phyloP scores from a whole-genome alignment of 768 basidiomycete species.

The Hericium coralloides region DNA sequence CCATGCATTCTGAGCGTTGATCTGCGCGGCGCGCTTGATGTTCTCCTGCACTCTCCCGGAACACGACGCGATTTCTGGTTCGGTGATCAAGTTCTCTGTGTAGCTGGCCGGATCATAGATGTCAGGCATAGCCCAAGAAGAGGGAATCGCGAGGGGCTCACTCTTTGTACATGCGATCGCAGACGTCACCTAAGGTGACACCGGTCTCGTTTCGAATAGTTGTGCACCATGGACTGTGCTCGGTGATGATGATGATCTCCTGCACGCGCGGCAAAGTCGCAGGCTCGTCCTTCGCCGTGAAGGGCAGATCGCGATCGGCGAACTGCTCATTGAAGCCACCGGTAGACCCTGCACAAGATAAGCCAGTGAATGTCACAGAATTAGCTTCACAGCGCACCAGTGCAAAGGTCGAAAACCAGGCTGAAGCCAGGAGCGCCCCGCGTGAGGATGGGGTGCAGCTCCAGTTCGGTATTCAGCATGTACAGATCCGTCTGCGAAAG shows the following conservation, averaged over 20 bases:
- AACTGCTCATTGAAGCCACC: slow-evolving; percentile 53
- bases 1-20: slow-evolving; percentile 20
- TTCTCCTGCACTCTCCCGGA: slow-evolving; percentile 62
- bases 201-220: slow-evolving; percentile 62
- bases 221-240: slow-evolving; percentile 71
- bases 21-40: slow-evolving; percentile 54
- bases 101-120: slow-evolving; percentile 38
- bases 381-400: slow-evolving; percentile 31
- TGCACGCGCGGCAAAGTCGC: slow-evolving; percentile 30
- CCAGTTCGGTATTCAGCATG: slow-evolving; percentile 58
- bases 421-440: slow-evolving; percentile 34
- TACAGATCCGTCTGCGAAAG: slow-evolving; percentile 77
- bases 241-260: slow-evolving; percentile 28
- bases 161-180: slow-evolving; percentile 67
- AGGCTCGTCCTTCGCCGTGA: slow-evolving; percentile 30
- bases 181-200: slow-evolving; percentile 73
- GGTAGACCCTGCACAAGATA: slow-evolving; percentile 37
- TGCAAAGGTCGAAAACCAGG: slow-evolving; percentile 63
- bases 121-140: not conserved
- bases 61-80: slow-evolving; percentile 52
- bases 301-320: slow-evolving; percentile 50
- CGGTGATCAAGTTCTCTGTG: slow-evolving; percentile 56
- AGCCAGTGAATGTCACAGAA: not conserved
- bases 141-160: slow-evolving; percentile 24
- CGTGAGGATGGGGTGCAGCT: slow-evolving; percentile 67